Percentiles rank a stretch among this genome's conserved stretches.
Conservation (phyloP, 768 basidiomycete genomes). For the Suillus brevipes region DNA sequence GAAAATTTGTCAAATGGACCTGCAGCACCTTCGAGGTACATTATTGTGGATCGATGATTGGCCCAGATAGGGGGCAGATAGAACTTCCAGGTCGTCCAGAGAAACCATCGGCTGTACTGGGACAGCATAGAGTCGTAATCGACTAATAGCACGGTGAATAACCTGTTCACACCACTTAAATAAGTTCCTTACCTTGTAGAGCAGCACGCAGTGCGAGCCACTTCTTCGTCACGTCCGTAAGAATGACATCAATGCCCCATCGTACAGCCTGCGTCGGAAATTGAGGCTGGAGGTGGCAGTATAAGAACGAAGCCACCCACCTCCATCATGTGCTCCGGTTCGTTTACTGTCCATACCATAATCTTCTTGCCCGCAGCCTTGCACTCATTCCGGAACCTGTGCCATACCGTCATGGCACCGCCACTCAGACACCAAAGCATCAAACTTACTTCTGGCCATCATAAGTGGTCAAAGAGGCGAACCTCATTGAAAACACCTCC, state of each 20-base stretch:
- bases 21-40: slow-evolving; percentile 47
- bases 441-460: slow-evolving; percentile 67
- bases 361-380: slow-evolving; percentile 76
- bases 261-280: slow-evolving; percentile 56
- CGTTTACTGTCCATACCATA: slow-evolving; percentile 97
- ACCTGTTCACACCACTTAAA: not conserved
- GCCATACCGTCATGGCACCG: slow-evolving; percentile 11
- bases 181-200: slow-evolving; percentile 50
- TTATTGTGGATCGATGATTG: slow-evolving; percentile 27
- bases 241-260: slow-evolving; percentile 77
- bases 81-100: slow-evolving; percentile 68
- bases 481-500: slow-evolving; percentile 84
- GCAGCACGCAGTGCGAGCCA: slow-evolving; percentile 66
- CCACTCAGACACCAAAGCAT: slow-evolving; percentile 2
- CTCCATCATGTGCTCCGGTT: slow-evolving; percentile 87
- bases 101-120: slow-evolving; percentile 64
- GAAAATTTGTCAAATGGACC: slow-evolving; percentile 51
- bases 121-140: slow-evolving; percentile 68
- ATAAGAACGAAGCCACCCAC: slow-evolving; percentile 37
- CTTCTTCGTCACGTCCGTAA: slow-evolving; percentile 71
- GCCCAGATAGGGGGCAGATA: slow-evolving; percentile 51
- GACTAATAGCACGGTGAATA: slow-evolving; percentile 34
- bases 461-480: slow-evolving; percentile 63
- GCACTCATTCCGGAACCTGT: slow-evolving; percentile 80
- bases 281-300: not conserved